phyloP scores from a whole-genome alignment of 1,284 basidiomycete genomes.

The Fistulinella cinereoalba region DNA sequence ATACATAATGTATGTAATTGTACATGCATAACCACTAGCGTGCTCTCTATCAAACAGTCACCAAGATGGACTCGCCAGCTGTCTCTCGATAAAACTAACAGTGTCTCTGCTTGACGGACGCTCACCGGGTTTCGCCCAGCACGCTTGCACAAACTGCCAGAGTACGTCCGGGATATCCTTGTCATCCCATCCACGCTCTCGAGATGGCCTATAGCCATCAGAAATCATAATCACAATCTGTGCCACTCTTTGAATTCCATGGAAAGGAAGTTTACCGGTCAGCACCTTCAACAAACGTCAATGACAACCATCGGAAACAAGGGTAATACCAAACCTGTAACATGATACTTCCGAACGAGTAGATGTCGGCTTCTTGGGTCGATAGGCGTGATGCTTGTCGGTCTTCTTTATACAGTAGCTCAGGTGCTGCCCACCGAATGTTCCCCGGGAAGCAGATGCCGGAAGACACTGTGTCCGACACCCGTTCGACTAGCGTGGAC shows the following conservation, averaged over 20 bases:
- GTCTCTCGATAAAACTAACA: constrained; percentile 12
- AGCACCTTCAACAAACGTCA: constrained; percentile 14
- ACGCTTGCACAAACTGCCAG: constrained; percentile 24
- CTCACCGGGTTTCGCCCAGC: constrained; percentile 17
- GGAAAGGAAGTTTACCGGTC: constrained; percentile 27
- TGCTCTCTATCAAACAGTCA: too few relatives aligned
- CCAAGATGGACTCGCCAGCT: too few relatives aligned
- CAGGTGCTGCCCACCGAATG: constrained; percentile 30
- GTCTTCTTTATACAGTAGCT: constrained; percentile 13
- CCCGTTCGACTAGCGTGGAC: constrained; percentile 29
- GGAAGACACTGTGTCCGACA: constrained; percentile 14
- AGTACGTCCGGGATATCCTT: constrained; percentile 18
- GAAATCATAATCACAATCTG: constrained; percentile 25
- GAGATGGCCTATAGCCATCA: constrained; percentile 2
- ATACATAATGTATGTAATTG: too few relatives aligned
- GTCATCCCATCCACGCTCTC: constrained; percentile 24
- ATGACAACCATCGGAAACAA: background rate
- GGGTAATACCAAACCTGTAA: constrained; percentile 16
- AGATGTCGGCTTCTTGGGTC: constrained; percentile 18
- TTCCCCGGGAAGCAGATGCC: constrained; percentile 28
- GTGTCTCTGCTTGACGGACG: constrained; percentile 16
- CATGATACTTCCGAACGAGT: constrained; percentile 32
- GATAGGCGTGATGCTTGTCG: constrained; percentile 19
- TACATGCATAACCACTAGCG: background rate
- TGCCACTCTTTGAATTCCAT: constrained; percentile 14